Conservation (phyloP, 176 grass and related monocot species). For the Aegilops umbellulata region DNA sequence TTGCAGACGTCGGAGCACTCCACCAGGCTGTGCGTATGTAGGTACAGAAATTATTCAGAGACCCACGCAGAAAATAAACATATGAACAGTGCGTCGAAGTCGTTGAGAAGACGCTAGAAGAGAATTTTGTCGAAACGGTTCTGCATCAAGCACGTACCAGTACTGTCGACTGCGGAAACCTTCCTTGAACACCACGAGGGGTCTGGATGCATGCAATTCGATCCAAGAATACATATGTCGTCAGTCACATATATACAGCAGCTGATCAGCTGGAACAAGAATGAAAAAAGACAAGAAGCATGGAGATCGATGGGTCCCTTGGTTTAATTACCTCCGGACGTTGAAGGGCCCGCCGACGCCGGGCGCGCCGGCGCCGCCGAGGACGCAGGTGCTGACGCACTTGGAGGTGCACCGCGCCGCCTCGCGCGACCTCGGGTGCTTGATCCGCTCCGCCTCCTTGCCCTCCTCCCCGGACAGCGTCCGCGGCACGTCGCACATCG, state of each 20-base stretch:
- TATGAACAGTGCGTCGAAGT: background rate
- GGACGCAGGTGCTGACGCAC: slow-evolving; percentile 81
- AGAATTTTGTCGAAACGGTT: background rate
- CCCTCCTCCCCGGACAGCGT: slow-evolving; percentile 38
- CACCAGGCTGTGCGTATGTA: slow-evolving; percentile 25
- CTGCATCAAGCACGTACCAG: slow-evolving; percentile 23
- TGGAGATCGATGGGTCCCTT: background rate
- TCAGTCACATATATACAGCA: background rate
- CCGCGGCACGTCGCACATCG: slow-evolving; percentile 49
- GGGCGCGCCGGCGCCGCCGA: slow-evolving; percentile 67
- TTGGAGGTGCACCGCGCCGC: slow-evolving; percentile 58
- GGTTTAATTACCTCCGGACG: slow-evolving; percentile 37
- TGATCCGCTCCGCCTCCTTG: slow-evolving; percentile 31
- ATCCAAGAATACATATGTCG: background rate
- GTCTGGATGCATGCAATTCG: background rate
- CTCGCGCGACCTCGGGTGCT: slow-evolving; percentile 46
- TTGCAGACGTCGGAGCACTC: slow-evolving; percentile 85
- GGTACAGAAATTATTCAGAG: background rate
- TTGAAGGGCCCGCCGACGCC: slow-evolving; percentile 66
- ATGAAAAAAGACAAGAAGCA: background rate
- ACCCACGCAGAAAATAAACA: background rate
- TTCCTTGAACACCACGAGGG: slow-evolving; percentile 60
- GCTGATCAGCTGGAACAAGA: background rate
- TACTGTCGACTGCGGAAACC: slow-evolving; percentile 64
- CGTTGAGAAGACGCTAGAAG: too few relatives aligned